Percentiles rank a stretch among this genome's conserved stretches.
Conservation (phyloP, 1,139 yeast genomes). For the Maudiozyma humilis region DNA sequence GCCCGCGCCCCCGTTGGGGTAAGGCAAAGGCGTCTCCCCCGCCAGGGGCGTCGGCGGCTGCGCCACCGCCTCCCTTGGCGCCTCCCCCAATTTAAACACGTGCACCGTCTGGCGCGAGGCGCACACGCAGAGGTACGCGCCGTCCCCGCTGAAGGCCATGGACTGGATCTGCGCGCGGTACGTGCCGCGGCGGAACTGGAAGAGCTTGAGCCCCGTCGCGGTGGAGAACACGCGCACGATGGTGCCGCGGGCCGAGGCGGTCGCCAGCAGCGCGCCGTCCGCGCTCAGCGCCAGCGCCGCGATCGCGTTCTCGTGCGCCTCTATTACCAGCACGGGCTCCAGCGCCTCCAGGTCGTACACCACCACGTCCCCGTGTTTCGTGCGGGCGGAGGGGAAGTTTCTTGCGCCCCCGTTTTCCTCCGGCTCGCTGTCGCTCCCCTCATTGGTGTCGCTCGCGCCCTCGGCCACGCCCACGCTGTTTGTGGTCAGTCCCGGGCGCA, state of each 20-base stretch:
- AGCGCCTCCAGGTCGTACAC: slow-evolving; percentile 68
- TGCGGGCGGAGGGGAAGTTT: neutral
- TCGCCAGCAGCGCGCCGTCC: slow-evolving; percentile 79
- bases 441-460: slow-evolving; percentile 7
- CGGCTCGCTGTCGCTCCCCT: slow-evolving; percentile 2
- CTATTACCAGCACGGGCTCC: slow-evolving; percentile 83
- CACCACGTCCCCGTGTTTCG: slow-evolving; percentile 70
- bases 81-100: slow-evolving; percentile 54
- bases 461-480: slow-evolving; percentile 17
- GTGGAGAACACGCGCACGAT: slow-evolving; percentile 83
- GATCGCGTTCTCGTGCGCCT: slow-evolving; percentile 83
- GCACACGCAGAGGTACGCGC: slow-evolving; percentile 69
- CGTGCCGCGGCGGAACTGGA: slow-evolving; percentile 90
- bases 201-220: slow-evolving; percentile 70
- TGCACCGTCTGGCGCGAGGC: slow-evolving; percentile 93
- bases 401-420: neutral
- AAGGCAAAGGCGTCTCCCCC: slow-evolving; percentile 2
- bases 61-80: neutral
- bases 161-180: slow-evolving; percentile 87
- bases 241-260: slow-evolving; percentile 94
- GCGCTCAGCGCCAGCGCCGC: slow-evolving; percentile 71
- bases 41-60: neutral
- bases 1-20: slow-evolving; percentile 9
- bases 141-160: slow-evolving; percentile 68
- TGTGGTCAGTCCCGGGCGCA: slow-evolving; percentile 25